A percentile compares a stretch with the other conserved stretches of the same genome.
These are phyloP conservation scores for Fusarium siculi DNA, from an alignment of 2,329 filamentous ascomycete genomes.

Conservation along the genomic window DNA sequence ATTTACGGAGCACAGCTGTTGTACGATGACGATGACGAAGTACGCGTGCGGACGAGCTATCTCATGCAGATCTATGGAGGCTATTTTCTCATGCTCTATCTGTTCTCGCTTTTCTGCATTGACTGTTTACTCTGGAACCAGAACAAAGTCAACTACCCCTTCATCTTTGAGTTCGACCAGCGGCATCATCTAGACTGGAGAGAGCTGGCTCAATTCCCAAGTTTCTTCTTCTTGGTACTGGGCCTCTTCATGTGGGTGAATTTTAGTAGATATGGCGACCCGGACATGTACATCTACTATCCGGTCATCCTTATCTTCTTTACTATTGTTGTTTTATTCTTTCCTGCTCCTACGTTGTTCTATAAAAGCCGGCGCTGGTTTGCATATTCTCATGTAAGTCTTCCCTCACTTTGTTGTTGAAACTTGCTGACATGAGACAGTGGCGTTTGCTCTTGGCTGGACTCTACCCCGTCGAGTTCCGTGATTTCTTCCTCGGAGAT, in stretches of 20 bases:
- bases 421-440: conserved; percentile 55
- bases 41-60: conserved; percentile 70
- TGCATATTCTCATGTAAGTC: conserved; percentile 83
- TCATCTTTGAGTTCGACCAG: conserved; percentile 96
- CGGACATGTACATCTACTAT: conserved; percentile 83
- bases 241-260: conserved; percentile 91
- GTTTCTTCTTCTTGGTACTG: conserved; percentile 81
- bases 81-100: conserved; percentile 84
- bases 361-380: conserved; percentile 86
- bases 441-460: conserved; percentile 88
- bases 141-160: conserved; percentile 93
- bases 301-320: conserved; percentile 82
- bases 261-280: conserved; percentile 75
- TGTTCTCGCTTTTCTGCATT: conserved; percentile 86
- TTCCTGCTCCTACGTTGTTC: conserved; percentile 80
- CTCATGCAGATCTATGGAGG: conserved; percentile 91
- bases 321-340: conserved; percentile 74
- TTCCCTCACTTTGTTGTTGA: accelerated
- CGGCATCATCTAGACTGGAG: conserved; percentile 90
- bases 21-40: conserved; percentile 57
- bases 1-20: conserved; percentile 68
- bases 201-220: conserved; percentile 86
- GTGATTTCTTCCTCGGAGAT: conserved; percentile 96
- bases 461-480: conserved; percentile 92
- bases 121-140: conserved; percentile 85